Base-by-base conservation (phyloP, 169 alveolate genomes). In the Theileria annulata region DNA sequence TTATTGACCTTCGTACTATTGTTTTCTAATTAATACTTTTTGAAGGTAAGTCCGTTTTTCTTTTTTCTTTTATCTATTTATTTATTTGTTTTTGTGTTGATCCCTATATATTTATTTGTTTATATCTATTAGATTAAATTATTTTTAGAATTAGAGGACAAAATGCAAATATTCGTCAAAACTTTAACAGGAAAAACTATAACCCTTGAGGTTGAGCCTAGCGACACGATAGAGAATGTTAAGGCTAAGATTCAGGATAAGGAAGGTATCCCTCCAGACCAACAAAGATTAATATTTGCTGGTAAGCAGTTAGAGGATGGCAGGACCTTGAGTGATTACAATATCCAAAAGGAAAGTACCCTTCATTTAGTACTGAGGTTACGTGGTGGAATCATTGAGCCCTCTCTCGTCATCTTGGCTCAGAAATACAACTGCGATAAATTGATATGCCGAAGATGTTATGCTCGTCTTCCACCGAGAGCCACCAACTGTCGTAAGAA, bases 401-500 rank as follows among this genome's bases (percentile, higher is more conserved):
- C 99, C 56, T 95, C 99, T 48, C 92, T 97, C 75, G 99, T 98
- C 35, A 97, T 96, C 86, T 93, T 99, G 81, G 99, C 99, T 47
- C 98, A 97, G 90, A 97, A 95, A 93, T 99, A 96, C 97, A 98
- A 97, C 92, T 96, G 99, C 87, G 99, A 99, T 87, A 98, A 97
- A 93, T 95, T 94, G 96, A 91, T 89, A n/a, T 95, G 98, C 93
- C 95, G 99, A 84, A 96, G 96, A 87, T 99, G 99, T 95, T 99
- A 98, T 87, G 99, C 99, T 10, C 97, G 99, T 73, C 97, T 99
- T 71, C 99, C 99, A 83, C 98, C 98, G 71, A 95, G 99, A 72
- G 99, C 99, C 49, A 96, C 98, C 83, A 99, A 99, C 95, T 99
- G 99, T 97, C 97, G 99, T 86, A 99, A 99, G 96, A 97, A 98